These are phyloP conservation scores for Elaeagnus macrophylla DNA, from an alignment of 306 rosid species.

Conservation along the genomic window DNA sequence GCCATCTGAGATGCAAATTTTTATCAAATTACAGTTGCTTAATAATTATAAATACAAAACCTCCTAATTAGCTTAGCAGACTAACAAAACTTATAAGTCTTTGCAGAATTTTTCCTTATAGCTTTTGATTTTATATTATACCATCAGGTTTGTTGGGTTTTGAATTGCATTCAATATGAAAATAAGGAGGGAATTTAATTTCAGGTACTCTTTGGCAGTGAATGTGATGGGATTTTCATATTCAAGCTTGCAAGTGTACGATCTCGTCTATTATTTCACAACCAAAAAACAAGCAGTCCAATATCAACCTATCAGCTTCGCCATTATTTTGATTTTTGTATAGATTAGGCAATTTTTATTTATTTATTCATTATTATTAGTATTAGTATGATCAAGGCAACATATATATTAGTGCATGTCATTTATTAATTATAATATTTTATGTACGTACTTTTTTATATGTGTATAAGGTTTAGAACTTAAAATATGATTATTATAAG, in stretches of 20 bases:
- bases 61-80: too few species aligned
- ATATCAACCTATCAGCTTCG: slow-evolving; percentile 31
- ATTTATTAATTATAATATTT: too few species aligned
- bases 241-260: slow-evolving; percentile 48
- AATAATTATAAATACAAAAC: too few species aligned
- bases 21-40: too few species aligned
- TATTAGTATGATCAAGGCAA: not conserved
- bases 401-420: too few species aligned
- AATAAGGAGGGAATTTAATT: not conserved
- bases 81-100: too few species aligned
- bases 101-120: too few species aligned
- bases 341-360: slow-evolving; percentile 63
- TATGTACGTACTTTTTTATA: too few species aligned
- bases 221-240: slow-evolving; percentile 63
- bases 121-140: too few species aligned
- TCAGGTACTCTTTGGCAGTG: slow-evolving; percentile 51
- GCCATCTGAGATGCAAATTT: not conserved
- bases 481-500: too few species aligned
- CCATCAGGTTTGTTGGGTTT: not conserved
- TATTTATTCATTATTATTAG: not conserved
- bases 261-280: slow-evolving; percentile 29
- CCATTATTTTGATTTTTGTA: slow-evolving; percentile 42
- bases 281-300: slow-evolving; percentile 34
- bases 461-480: too few species aligned
- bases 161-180: not conserved